These are phyloP conservation scores for Xylaria venustula DNA, from an alignment of 495 filamentous ascomycete species.

Conservation along the genomic window DNA sequence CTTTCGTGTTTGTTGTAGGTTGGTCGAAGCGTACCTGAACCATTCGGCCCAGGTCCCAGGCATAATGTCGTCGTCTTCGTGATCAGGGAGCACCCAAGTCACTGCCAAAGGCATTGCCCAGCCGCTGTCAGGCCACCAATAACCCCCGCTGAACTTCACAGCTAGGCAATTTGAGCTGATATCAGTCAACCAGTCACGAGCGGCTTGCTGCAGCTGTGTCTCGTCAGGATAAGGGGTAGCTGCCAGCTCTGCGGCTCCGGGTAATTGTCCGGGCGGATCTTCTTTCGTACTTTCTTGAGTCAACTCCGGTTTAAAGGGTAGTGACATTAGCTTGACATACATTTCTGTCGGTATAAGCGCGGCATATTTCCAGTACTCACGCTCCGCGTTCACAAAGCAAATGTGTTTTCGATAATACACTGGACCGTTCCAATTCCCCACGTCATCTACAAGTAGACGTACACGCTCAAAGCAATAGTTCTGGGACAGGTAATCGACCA, in stretches of 20 bases:
- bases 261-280: neutral
- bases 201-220: neutral
- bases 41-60: constrained; percentile 26
- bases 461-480: constrained; percentile 9
- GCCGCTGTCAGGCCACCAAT: constrained; percentile 15
- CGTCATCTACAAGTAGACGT: neutral
- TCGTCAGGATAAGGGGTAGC: neutral
- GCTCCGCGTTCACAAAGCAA: neutral
- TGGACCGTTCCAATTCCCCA: constrained; percentile 4
- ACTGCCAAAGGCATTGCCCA: constrained; percentile 18
- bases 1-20: constrained; percentile 21
- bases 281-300: neutral
- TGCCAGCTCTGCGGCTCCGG: neutral
- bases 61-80: constrained; percentile 19
- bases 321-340: constrained; percentile 3
- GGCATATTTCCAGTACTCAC: constrained; percentile 5
- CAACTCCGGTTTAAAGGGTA: constrained; percentile 10
- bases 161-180: constrained; percentile 4
- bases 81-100: constrained; percentile 16
- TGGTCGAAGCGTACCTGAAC: constrained; percentile 23
- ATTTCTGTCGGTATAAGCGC: constrained; percentile 3
- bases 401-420: constrained; percentile 7
- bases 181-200: constrained; percentile 4
- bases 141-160: constrained; percentile 9
- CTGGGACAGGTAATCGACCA: constrained; percentile 9